Evolutionary conservation across 2,329 filamentous ascomycete species (phyloP), one percentile per base, ranked within the genome.

Genomic region (Lithohypha guttulata): DNA sequence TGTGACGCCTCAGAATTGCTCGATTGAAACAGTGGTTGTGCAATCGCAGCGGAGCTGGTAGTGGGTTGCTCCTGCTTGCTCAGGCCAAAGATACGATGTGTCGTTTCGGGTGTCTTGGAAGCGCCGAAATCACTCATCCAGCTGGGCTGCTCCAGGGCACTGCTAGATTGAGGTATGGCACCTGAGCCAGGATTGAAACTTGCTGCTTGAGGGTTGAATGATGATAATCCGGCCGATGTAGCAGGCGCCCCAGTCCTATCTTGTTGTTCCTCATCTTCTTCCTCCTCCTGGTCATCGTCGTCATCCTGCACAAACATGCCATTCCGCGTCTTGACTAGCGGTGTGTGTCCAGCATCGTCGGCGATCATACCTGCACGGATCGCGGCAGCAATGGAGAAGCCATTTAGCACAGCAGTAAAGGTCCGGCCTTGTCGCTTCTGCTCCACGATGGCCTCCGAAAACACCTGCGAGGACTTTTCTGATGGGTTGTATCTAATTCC

Each of bases 381-480:
- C 13, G 75, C 71, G 49, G 70, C 62, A 30, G 59, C 59, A 31
- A 77, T 65, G 30, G 59, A 67, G 53, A 75, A 58, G 10, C 74
- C 74, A 50, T 70, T 65, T 38, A 78, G 69, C 19, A 79, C 57
- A 6, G 74, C 69, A 15, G 68, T 66, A n/a, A 75, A 55, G 2
- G 62, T 68, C 48, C 75, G 65, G 15, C 66, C 65, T 40, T 65
- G 61, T 26, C 75, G 66, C 55, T 80, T 80, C 18, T 59, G 58
- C 52, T 79, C 75, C 11, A 79, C 75, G 35, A 71, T 60, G 4
- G 49, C 59, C 14, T 66, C 55, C 1, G 72, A 76, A 45, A 71
- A 73, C 11, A 61, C 59, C 47, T 77, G 75, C 21, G 72, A 76
- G 45, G 70, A 73, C n/a, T 61, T 59, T 47, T 77, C 74, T 22